Evolutionary conservation across 345 rosid species (phyloP), one percentile per base, ranked within the genome.

Genomic region (Gossypium thurberi): DNA sequence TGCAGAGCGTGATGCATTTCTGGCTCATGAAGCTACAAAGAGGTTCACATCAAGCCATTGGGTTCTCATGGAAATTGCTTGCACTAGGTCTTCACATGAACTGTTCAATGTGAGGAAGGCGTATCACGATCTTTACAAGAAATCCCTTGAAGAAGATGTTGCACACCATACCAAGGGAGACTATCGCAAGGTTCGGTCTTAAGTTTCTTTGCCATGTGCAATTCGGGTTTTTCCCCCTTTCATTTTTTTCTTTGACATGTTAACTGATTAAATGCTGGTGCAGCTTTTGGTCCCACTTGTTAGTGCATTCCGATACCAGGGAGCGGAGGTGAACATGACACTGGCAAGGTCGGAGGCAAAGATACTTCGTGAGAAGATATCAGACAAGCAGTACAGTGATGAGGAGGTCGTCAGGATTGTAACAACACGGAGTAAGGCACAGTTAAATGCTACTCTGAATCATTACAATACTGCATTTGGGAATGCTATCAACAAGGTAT

Each of bases 51-150:
- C 85, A 33, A 91, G 88, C 86, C 84, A 85, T 44, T 87, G 87
- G 87, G 85, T 88, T 79, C 83, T 90, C 28, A 78, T 87, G 85
- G 98, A 94, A 84, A 90, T 94, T 25, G 97, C 97, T 17, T 86
- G 97, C 55, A 82, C 89, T 4, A 90, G 93, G 76, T 84, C 94
- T 40, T 73, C 94, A 0, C 72, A 72, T 42, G 94, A 82, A 26
- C 82, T 90, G 28, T 83, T 90, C 69, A 83, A 80, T 12, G 63
- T 25, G 63, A 58, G 63, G 63, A 58, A 25, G 59, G 59, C 59
- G 3, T 55, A 55, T 25, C 59, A 55, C 8, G 59, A 23, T 55
- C 59, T 23, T 8, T 55, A 55, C 26, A 55, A 55, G 59, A 55
- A 55, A 55, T 55, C 59, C 12, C 59, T 55, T 8, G 59, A 55